Base-by-base conservation (phyloP, 495 filamentous ascomycete genomes). In the Mytilinidion resinicola region DNA sequence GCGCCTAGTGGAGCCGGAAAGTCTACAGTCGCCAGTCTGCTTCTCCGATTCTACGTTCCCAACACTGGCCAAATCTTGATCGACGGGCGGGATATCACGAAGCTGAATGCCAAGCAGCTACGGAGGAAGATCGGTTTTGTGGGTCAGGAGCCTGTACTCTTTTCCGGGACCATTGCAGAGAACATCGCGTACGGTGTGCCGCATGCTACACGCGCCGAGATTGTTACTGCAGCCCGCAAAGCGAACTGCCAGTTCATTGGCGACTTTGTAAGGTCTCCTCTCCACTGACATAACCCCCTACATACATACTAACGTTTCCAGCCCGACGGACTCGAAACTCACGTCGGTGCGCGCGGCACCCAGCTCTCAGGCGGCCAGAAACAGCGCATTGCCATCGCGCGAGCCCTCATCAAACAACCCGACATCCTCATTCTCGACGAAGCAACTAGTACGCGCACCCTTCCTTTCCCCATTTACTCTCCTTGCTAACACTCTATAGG, bases 231-330 rank as follows among this genome's bases (percentile, higher is more conserved):
- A 4, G 93, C 93, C 0, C 80, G 87, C 56, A 89, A 93, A 67
- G 93, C 93, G n/a, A 98, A 98, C 70, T 97, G 93, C 70, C 82
- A 85, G 52, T 98, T 98, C 69, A 96, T 98, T 72, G 83, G 85
- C 66, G 95, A 97, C 70, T 96, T 97, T 69, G 80, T 83, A 72
- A 77, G 80, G 14, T 50, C 25, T 36, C 3, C 35, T 11, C 39
- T 54, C 6, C 12, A 6, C 3, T 14, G 46, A 6, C 14, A 53
- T 30, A 11, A 37, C 10, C 43, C 12, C 46, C 53, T 8, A 49
- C 54, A 9, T 51, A 20, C 30, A 34, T 25, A 46, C 62, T 64
- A 49, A 64, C 42, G 36, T 20, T 11, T 30, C 42, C 41, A 83
- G 80, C 93, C 92, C 0, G 90, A 97, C 56, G 93, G 93, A 7